Evolutionary conservation across 352 stramenopile genomes (phyloP).

Genomic region (Pythium sukuiense): DNA sequence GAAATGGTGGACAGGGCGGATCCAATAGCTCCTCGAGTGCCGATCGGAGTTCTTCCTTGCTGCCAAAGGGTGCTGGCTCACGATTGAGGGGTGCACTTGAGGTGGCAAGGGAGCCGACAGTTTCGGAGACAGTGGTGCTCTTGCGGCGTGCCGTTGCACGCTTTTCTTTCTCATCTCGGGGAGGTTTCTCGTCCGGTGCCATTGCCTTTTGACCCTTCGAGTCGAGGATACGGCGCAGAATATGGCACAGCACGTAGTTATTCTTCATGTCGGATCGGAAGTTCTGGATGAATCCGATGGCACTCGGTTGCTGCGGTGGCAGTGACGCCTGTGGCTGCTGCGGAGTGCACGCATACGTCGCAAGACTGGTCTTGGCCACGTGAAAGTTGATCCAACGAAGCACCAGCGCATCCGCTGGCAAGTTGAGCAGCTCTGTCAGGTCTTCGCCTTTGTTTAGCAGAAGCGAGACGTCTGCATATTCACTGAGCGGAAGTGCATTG

Average conservation of each 20-base stretch:
- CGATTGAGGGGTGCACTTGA: background rate
- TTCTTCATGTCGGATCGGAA: constrained; percentile 67
- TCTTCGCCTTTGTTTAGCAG: constrained; percentile 60
- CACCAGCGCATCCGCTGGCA: constrained; percentile 60
- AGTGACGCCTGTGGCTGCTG: background rate
- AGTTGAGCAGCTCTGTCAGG: constrained; percentile 41
- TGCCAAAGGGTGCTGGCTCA: constrained; percentile 33
- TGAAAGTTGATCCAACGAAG: constrained; percentile 77
- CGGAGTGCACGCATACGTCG: background rate
- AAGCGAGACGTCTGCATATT: constrained; percentile 47
- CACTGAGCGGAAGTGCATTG: constrained; percentile 33
- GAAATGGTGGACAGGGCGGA: constrained; percentile 43
- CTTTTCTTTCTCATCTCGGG: background rate
- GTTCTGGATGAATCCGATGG: constrained; percentile 60
- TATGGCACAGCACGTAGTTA: constrained; percentile 56
- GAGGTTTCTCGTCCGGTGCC: background rate
- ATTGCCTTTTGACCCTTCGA: background rate
- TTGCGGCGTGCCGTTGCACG: background rate
- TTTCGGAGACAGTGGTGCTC: background rate
- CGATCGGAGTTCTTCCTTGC: constrained; percentile 39
- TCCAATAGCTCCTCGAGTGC: constrained; percentile 39
- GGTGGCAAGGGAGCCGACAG: background rate
- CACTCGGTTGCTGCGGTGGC: background rate
- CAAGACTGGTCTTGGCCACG: constrained; percentile 33
- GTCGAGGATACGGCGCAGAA: constrained; percentile 42